phyloP scores from a whole-genome alignment of 2,329 filamentous ascomycete species.

The Cercospora berteroae region DNA sequence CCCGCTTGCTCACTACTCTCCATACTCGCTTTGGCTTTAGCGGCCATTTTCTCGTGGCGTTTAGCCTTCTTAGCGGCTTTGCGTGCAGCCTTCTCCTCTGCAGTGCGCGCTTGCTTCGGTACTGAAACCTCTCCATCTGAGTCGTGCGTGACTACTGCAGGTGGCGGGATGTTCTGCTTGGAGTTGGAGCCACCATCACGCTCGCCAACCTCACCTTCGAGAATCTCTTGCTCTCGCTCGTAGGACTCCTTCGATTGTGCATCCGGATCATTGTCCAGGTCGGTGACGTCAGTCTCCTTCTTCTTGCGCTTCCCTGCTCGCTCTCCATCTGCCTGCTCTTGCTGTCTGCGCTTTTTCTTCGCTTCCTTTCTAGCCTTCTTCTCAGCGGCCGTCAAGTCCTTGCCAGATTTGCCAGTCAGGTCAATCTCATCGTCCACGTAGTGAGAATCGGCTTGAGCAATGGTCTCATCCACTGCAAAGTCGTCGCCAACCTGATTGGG shows the following conservation, averaged over 20 bases:
- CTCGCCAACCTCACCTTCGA: conserved; percentile 44
- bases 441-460: conserved; percentile 8
- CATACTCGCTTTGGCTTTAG: neutral
- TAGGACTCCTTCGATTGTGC: conserved; percentile 48
- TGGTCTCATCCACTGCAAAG: conserved; percentile 27
- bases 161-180: conserved; percentile 37
- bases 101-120: conserved; percentile 21
- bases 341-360: conserved; percentile 17
- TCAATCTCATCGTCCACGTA: conserved; percentile 13
- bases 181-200: conserved; percentile 32
- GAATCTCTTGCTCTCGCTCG: conserved; percentile 40
- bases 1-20: neutral
- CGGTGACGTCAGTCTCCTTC: conserved; percentile 19
- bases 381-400: conserved; percentile 12
- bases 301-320: conserved; percentile 20
- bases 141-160: conserved; percentile 29
- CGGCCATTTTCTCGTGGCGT: conserved; percentile 45
- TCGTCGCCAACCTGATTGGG: conserved; percentile 23
- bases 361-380: conserved; percentile 18
- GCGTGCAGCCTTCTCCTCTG: conserved; percentile 52
- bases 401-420: conserved; percentile 12
- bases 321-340: conserved; percentile 21
- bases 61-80: conserved; percentile 58
- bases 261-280: conserved; percentile 23
- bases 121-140: conserved; percentile 23